These are phyloP conservation scores for Coniochaeta ligniaria DNA, from an alignment of 2,329 filamentous ascomycete genomes.

Conservation along the genomic window DNA sequence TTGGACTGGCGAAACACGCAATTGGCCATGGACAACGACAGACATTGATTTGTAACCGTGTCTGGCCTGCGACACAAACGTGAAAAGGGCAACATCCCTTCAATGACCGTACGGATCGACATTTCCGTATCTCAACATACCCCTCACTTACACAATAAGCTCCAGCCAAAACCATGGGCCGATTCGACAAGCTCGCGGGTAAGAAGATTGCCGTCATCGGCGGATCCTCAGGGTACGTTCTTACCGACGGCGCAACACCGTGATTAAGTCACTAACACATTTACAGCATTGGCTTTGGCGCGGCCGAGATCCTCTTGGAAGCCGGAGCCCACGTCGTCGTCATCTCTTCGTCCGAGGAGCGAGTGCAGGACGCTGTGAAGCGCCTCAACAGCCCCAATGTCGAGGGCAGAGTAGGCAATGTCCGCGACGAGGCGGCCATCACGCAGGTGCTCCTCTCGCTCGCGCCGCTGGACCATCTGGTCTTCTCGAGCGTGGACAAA, in stretches of 20 bases:
- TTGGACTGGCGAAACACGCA: not conserved
- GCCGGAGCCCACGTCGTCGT: constrained; percentile 25
- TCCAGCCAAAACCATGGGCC: constrained; percentile 7
- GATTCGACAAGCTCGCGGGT: constrained; percentile 22
- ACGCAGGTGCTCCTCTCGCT: constrained; percentile 20
- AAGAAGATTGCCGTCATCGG: constrained; percentile 27
- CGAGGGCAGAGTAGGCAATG: constrained; percentile 23
- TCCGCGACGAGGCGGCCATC: constrained; percentile 25
- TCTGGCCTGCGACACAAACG: not conserved
- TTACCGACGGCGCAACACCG: not conserved
- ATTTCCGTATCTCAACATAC: too few species aligned
- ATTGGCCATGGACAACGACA: not conserved
- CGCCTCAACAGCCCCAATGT: constrained; percentile 16
- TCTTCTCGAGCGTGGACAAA: constrained; percentile 28
- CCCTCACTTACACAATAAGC: too few species aligned
- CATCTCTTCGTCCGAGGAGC: constrained; percentile 24
- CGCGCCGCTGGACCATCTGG: constrained; percentile 28
- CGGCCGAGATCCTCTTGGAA: constrained; percentile 25
- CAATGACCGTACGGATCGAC: too few species aligned
- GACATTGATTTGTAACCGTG: not conserved
- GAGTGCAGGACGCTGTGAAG: constrained; percentile 22
- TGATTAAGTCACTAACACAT: not conserved
- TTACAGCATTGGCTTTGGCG: constrained; percentile 30
- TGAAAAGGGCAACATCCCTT: not conserved
- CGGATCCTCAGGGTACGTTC: constrained; percentile 25